Conservation (phyloP, 1,284 basidiomycete genomes). For the Heterobasidion occidentale region DNA sequence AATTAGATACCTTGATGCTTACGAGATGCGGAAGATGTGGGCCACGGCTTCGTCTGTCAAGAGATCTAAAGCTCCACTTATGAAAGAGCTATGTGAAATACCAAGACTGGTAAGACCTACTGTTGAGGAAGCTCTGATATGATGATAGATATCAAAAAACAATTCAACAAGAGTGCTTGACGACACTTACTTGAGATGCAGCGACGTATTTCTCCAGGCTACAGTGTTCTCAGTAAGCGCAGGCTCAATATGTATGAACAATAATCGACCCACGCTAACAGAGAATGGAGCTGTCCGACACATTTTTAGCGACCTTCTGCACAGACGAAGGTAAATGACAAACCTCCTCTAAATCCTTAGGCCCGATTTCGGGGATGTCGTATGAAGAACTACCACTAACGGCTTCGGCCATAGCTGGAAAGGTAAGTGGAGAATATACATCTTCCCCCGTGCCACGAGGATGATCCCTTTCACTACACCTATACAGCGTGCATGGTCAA, state of each 20-base stretch:
- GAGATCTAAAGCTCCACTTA: conserved; percentile 4
- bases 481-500: conserved; percentile 11
- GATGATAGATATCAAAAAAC: too few species aligned
- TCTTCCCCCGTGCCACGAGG: conserved; percentile 31
- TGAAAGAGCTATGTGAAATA: too few species aligned
- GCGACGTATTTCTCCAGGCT: conserved; percentile 61
- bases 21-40: conserved; percentile 50
- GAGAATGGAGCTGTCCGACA: conserved; percentile 36
- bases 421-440: conserved; percentile 28
- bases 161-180: neutral
- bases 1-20: conserved; percentile 18
- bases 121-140: conserved; percentile 42
- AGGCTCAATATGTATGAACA: neutral
- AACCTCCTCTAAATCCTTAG: conserved; percentile 39
- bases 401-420: conserved; percentile 15
- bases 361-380: conserved; percentile 20
- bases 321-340: conserved; percentile 1
- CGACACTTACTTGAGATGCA: conserved; percentile 45
- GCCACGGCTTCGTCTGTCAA: conserved; percentile 35
- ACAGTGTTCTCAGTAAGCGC: neutral
- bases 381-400: conserved; percentile 6
- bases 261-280: conserved; percentile 40
- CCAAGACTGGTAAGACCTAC: conserved; percentile 19
- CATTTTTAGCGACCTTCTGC: neutral
- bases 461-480: conserved; percentile 36